Evolutionary conservation across 345 rosid species (phyloP).

Genomic region (Corchorus capsularis): DNA sequence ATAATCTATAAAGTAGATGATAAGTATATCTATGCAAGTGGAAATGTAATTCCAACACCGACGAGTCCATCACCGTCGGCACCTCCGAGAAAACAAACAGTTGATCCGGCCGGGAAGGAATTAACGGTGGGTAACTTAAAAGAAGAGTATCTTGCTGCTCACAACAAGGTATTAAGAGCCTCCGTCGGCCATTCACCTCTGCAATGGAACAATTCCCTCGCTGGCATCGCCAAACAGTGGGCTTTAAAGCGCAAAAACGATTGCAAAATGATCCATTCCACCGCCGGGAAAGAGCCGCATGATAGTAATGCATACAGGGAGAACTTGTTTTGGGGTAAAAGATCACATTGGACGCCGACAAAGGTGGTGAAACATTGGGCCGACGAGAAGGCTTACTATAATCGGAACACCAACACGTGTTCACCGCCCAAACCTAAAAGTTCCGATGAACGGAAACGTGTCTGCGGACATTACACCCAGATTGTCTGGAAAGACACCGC

Average conservation of each 20-base stretch:
- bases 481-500: constrained; percentile 42
- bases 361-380: constrained; percentile 44
- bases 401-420: constrained; percentile 27
- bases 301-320: constrained; percentile 37
- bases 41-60: background rate
- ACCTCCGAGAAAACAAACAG: background rate
- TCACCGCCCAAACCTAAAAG: constrained; percentile 20
- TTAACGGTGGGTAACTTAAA: background rate
- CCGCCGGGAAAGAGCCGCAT: constrained; percentile 1
- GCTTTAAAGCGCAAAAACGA: constrained; percentile 13
- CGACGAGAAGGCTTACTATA: constrained; percentile 31
- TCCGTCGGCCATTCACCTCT: background rate
- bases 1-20: too few species aligned
- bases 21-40: background rate
- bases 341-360: constrained; percentile 33
- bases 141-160: background rate
- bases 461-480: constrained; percentile 61
- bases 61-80: constrained; percentile 26
- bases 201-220: background rate
- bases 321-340: constrained; percentile 50
- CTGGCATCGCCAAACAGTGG: constrained; percentile 21
- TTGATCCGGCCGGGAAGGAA: background rate
- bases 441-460: too few species aligned
- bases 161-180: background rate
- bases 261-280: constrained; percentile 48